Conservation (phyloP, 176 grass and related monocot genomes). For the Aechmea fasciata region DNA sequence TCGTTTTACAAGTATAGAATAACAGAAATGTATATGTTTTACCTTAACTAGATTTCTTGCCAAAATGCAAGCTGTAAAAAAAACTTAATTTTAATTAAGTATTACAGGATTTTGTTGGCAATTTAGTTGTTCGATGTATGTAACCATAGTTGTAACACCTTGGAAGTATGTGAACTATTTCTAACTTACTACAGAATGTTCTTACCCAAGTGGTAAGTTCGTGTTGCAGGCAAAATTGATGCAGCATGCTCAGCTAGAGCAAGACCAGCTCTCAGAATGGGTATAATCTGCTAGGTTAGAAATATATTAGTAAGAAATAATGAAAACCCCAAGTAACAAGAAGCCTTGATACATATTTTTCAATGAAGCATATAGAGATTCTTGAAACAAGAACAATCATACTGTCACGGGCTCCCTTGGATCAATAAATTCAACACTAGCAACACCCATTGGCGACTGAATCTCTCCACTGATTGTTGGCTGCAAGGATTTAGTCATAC, state of each 20-base stretch:
- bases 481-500: conserved; percentile 43
- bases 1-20: too few relatives aligned
- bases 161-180: not conserved
- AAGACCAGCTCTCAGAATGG: conserved; percentile 94
- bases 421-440: conserved; percentile 94
- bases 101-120: too few relatives aligned
- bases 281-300: conserved; percentile 63
- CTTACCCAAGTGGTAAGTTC: conserved; percentile 88
- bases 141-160: not conserved
- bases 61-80: too few relatives aligned
- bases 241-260: conserved; percentile 70
- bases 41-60: too few relatives aligned
- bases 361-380: conserved; percentile 3
- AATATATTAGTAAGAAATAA: not conserved
- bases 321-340: not conserved
- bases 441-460: conserved; percentile 66
- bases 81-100: too few relatives aligned
- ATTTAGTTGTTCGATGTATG: too few relatives aligned
- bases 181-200: not conserved
- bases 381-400: conserved; percentile 25
- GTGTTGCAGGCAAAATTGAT: conserved; percentile 77
- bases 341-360: not conserved
- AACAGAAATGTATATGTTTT: too few relatives aligned
- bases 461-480: conserved; percentile 87
- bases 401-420: conserved; percentile 85